Evolutionary conservation across 169 alveolate species (phyloP), one percentile per base, ranked within the genome.

Genomic region (Eimeria praecox): DNA sequence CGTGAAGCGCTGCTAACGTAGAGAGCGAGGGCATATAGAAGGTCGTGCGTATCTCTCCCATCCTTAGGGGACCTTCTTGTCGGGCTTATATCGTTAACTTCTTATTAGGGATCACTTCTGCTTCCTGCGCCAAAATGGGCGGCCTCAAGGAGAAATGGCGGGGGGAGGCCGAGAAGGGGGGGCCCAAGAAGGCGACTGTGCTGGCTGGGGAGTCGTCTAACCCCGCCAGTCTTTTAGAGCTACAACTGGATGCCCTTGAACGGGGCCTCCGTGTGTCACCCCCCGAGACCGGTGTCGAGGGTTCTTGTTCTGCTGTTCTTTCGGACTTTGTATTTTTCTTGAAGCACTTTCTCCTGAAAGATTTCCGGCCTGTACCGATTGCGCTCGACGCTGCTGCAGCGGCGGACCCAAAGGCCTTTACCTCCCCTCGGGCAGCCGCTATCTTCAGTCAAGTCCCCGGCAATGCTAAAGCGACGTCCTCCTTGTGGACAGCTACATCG

Each of bases 161-260:
- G 56, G 56, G 35, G 78, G 78, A 42, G n/a, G 22, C 78, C 46
- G 8, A 8, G 12, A 69, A 69, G 44, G 46, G 42, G 86, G 56
- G 62, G 10, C 33, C 10, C 86, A 8, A 44, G 86, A 44, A 22
- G 38, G 35, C 27, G 35, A 38, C 16, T 10, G 46, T 64, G 22
- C 38, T 64, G 75, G 40, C n/a, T 64, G 16, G 0, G 8, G 69
- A 20, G 69, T 10, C 69, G 22, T 20, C 69, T 1, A 24, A 16
- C 59, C 35, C 86, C 38, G 59, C 86, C 20, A 75, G 82, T 20
- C 80, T 86, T 69, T 71, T 86, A n/a, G 92, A 86, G 92, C 80
- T 86, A n/a, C 80, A 86, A 62, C 62, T 86, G 80, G 59, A 54
- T 24, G 92, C 10, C 5, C 92, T 86, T 16, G 80, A 44, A 3